Percentiles rank a stretch among this genome's conserved stretches.
These are phyloP conservation scores for Benincasa hispida DNA, from an alignment of 306 rosid species.

Conservation along the genomic window DNA sequence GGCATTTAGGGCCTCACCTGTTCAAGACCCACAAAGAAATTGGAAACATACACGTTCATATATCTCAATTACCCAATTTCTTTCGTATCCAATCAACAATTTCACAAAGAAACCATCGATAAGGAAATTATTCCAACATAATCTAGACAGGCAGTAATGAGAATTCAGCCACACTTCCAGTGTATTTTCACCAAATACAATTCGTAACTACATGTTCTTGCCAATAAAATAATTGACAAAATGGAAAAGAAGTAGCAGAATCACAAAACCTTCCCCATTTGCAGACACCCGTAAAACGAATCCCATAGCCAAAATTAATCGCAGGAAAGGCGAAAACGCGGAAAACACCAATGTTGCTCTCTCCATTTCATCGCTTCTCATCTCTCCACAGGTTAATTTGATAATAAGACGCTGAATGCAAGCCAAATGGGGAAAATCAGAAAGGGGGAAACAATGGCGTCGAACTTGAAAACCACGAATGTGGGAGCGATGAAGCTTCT, in stretches of 20 bases:
- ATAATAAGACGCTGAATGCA: not conserved
- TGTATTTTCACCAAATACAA: not conserved
- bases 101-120: not conserved
- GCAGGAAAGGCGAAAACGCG: not conserved
- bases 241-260: not conserved
- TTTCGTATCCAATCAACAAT: not conserved
- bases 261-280: not conserved
- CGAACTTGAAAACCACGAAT: not conserved
- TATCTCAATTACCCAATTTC: not conserved
- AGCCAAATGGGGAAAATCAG: no score
- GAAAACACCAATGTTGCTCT: not conserved
- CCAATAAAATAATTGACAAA: not conserved
- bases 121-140: not conserved
- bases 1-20: conserved; percentile 91
- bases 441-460: no score
- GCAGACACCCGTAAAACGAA: not conserved
- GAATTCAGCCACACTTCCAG: not conserved
- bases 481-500: not conserved
- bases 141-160: not conserved
- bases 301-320: not conserved
- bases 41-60: not conserved
- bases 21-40: not conserved
- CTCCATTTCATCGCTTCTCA: not conserved
- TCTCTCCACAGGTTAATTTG: not conserved
- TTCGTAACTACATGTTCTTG: not conserved